Evolutionary conservation across 139 green algal genomes (phyloP).

Genomic region (Chlamydomonas sphaeroides): DNA sequence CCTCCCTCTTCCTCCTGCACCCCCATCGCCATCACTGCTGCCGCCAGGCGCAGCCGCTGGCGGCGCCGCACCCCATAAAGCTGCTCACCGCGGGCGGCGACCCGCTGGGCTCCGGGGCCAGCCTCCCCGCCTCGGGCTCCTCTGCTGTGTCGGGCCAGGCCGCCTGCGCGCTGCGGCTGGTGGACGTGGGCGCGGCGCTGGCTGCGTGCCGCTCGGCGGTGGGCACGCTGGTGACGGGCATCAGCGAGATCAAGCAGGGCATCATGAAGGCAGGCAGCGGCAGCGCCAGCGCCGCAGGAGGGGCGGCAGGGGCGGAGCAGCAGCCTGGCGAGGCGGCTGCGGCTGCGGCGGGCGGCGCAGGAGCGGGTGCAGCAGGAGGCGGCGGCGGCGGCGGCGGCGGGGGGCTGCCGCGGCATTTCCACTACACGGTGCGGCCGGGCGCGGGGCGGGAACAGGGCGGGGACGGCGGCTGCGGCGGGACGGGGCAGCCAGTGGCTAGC

Average conservation of each 20-base stretch:
- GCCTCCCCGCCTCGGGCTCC: no score
- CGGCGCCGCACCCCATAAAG: not conserved
- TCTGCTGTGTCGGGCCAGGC: not conserved
- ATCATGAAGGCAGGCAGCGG: constrained; percentile 23
- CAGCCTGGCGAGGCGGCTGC: no score
- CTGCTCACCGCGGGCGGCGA: not conserved
- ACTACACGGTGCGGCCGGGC: constrained; percentile 34
- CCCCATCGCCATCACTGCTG: not conserved
- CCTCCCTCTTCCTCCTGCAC: no score
- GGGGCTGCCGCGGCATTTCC: constrained; percentile 33
- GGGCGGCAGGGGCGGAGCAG: no score
- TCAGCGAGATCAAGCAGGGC: constrained; percentile 38
- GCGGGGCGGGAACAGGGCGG: no score
- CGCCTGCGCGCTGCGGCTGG: not conserved
- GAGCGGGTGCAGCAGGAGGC: not conserved
- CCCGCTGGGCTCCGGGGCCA: no score
- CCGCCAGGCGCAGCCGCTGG: no score
- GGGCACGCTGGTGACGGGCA: constrained; percentile 12
- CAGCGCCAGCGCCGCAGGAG: no score
- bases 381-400: not conserved
- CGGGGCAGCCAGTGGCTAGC: no score
- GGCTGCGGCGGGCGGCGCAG: no score
- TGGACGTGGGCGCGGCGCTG: constrained; percentile 2
- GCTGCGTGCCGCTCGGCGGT: constrained; percentile 23
- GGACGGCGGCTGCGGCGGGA: no score